These are phyloP conservation scores for Coemansia sp. DNA, from an alignment of 192 early-diverging fungal genomes.

Conservation along the genomic window DNA sequence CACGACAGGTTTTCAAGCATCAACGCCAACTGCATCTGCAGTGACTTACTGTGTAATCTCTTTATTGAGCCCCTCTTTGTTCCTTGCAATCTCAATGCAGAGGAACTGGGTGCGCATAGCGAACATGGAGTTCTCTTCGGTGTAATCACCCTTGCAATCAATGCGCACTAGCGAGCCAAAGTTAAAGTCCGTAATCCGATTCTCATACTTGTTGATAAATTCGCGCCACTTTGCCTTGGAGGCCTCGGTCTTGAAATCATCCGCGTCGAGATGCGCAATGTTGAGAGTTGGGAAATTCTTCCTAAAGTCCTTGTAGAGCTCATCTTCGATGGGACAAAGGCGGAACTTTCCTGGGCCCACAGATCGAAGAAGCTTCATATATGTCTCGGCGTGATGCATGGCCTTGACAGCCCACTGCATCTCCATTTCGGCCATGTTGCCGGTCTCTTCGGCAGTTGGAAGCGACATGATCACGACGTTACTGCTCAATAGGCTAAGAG, in stretches of 20 bases:
- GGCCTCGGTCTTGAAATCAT: constrained; percentile 76
- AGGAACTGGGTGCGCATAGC: constrained; percentile 87
- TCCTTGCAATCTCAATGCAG: constrained; percentile 89
- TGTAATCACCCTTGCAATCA: constrained; percentile 74
- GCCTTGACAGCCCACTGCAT: constrained; percentile 97
- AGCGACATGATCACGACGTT: constrained; percentile 55
- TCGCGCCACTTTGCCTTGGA: constrained; percentile 87
- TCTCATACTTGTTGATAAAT: constrained; percentile 86
- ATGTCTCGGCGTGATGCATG: constrained; percentile 93
- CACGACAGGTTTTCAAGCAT: too few relatives aligned
- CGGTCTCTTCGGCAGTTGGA: constrained; percentile 70
- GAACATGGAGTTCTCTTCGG: constrained; percentile 86
- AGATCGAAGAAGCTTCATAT: constrained; percentile 75
- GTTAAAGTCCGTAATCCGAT: constrained; percentile 85
- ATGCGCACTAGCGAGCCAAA: constrained; percentile 89
- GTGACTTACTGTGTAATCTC: neutral
- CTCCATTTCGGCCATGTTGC: constrained; percentile 80
- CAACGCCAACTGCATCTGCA: too few relatives aligned
- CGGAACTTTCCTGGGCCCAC: constrained; percentile 73
- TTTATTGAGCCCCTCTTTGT: constrained; percentile 80
- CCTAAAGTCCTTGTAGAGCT: constrained; percentile 77
- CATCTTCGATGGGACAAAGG: constrained; percentile 82
- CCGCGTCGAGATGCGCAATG: constrained; percentile 66
- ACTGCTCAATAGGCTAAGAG: too few relatives aligned
- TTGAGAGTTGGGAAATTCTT: constrained; percentile 77